Conservation (phyloP, 2,329 filamentous ascomycete genomes). For the Hortaea sp. region DNA sequence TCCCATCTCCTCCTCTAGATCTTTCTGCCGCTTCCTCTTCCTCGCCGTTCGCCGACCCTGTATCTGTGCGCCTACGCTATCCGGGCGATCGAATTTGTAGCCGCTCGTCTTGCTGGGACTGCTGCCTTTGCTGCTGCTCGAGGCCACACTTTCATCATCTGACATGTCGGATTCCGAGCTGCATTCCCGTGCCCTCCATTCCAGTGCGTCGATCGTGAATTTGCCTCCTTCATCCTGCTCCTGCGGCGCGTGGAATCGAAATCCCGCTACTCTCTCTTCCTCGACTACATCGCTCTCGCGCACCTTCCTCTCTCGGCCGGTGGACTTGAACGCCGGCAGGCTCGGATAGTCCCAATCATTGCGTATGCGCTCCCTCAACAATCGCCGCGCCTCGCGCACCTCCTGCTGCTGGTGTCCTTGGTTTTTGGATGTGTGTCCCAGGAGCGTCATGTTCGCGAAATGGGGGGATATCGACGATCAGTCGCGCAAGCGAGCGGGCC, state of each 20-base stretch:
- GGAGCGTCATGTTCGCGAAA: constrained; percentile 18
- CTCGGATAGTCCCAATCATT: constrained; percentile 37
- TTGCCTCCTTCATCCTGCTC: neutral
- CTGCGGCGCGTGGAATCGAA: constrained; percentile 17
- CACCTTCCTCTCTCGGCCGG: constrained; percentile 3
- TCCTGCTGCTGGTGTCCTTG: constrained; percentile 29
- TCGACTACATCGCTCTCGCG: neutral
- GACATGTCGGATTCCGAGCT: constrained; percentile 22
- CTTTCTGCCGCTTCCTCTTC: constrained; percentile 28
- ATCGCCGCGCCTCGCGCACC: constrained; percentile 31
- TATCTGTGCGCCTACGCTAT: constrained; percentile 32
- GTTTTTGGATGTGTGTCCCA: constrained; percentile 13
- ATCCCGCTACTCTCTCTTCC: constrained; percentile 18
- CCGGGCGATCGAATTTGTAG: constrained; percentile 36
- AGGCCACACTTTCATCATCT: constrained; percentile 9
- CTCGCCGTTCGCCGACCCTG: constrained; percentile 16
- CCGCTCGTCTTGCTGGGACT: constrained; percentile 12
- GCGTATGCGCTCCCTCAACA: constrained; percentile 32
- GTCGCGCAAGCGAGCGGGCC: neutral
- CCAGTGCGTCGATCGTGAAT: constrained; percentile 12
- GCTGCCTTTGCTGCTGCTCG: constrained; percentile 4
- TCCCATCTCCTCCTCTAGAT: constrained; percentile 32
- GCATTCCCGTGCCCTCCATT: constrained; percentile 36
- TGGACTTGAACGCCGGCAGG: constrained; percentile 17
- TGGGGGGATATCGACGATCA: neutral